Evolutionary conservation across 2,329 filamentous ascomycete species (phyloP).

Genomic region (Phialophora chinensis): DNA sequence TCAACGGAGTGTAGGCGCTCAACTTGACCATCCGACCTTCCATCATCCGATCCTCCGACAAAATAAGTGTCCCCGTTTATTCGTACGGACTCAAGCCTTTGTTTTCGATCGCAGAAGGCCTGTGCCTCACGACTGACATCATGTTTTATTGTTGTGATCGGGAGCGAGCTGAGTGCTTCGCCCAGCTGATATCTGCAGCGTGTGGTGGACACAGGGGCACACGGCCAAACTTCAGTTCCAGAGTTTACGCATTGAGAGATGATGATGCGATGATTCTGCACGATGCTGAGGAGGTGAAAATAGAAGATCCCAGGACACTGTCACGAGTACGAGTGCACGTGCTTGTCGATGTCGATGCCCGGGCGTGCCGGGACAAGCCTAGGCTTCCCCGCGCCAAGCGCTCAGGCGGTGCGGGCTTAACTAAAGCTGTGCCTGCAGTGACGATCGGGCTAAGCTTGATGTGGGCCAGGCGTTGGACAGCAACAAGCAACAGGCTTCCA

Average conservation of each 20-base stretch:
- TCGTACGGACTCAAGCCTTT: not conserved
- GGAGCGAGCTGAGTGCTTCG: not conserved
- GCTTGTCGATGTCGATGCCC: too few relatives aligned
- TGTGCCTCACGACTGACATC: not conserved
- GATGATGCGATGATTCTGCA: not conserved
- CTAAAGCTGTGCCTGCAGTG: slow-evolving; percentile 1
- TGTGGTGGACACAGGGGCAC: not conserved
- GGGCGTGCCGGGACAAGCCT: too few relatives aligned
- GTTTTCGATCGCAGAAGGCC: not conserved
- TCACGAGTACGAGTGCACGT: too few relatives aligned
- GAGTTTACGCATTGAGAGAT: not conserved
- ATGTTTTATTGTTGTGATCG: not conserved
- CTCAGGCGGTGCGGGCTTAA: not conserved
- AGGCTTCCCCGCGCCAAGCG: not conserved
- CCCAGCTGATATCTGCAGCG: not conserved
- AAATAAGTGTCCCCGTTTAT: not conserved
- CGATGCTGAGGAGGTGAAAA: not conserved
- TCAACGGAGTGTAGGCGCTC: not conserved
- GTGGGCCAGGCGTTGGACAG: not conserved
- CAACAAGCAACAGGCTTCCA: slow-evolving; percentile 1
- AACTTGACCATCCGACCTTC: slow-evolving; percentile 8
- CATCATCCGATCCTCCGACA: slow-evolving; percentile 13
- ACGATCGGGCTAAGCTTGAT: slow-evolving; percentile 1
- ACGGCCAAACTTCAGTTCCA: not conserved
- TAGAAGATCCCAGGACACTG: too few relatives aligned